Base-by-base conservation (phyloP, 208 protist species). In the Phytomonas francai region DNA sequence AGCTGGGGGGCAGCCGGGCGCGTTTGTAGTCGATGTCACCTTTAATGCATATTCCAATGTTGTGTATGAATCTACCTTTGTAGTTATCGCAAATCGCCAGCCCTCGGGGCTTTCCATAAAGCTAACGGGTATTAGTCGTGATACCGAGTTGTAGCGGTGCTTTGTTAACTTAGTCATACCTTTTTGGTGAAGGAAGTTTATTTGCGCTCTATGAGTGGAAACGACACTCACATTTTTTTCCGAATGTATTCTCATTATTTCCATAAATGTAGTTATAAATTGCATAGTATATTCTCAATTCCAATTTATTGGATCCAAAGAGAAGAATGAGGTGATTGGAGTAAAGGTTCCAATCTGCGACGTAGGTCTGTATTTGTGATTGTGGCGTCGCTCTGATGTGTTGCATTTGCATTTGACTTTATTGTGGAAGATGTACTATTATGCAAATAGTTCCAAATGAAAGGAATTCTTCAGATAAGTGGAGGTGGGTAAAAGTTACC, bases 111-210 rank as follows among this genome's bases (percentile, higher is more conserved):
- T 63, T 29, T 70, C 63, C 7, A 80, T 95, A 12, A 30, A 82
- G 11, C 68, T 95, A 39, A 75, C 81, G 19, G 90, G 90, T 25
- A 85, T 92, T 60, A 93, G 87, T 56, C 82, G 90, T 56, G 87
- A 91, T 70, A 86, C 84, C 3, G 90, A 95, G 73, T 68, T 93
- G 68, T 95, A 72, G 63, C 32, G 7, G 33, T 32, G 14, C 57
- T 45, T 54, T 22, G 25, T 22, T 54, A 22, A 1, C 5, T 7
- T 25, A 25, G 19, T 54, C 25, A 25, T 54, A 22, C 19, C 1
- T 45, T 54, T 19, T 22, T 16, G 1, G 4, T 22, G 19, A 54
- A 54, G 19, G 45, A 54, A 25, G 45, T 25, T 54, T 54, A 54
- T 12, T 5, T 54, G 45, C 22, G 19, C 45, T 54, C 45, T 54